Evolutionary conservation across 257 asterid species (phyloP), one percentile per base, ranked within the genome.

Genomic region (Echites panduratus): DNA sequence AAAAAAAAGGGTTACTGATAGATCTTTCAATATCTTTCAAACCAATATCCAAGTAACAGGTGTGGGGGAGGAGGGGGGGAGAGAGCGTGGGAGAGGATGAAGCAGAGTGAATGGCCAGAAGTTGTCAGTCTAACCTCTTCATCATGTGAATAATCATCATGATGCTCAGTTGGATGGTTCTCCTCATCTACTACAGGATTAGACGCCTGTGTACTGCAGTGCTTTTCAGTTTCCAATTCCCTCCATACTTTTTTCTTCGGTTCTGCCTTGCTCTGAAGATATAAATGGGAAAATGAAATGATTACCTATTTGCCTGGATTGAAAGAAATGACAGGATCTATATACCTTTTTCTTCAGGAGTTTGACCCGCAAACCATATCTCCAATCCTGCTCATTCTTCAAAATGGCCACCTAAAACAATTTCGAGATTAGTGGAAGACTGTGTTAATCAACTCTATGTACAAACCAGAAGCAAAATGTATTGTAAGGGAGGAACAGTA

Each of bases 301-400:
- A 57, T 54, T 62, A 62, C 44, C 41, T 27, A 40, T 54, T n/a
- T 5, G 19, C 73, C 26, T 47, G n/a, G 56, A 76, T 43, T 43
- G 66, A 70, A 45, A n/a, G 49, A 52, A 54, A 59, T 24, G 48
- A 71, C 68, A 47, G n/a, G 76, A 75, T 17, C 54, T 61, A 66
- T 68, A 44, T 84, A 95, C 99, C 90, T 43, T 47, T 85, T 87
- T 90, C 75, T 82, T 87, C 40, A 95, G 89, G 81, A 90, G 97
- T 81, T 95, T 95, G 75, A 95, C 99, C 75, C 99, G 88, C 87
- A 92, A 81, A 57, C 99, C 99, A 59, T 82, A 87, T 85, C 98
- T 84, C 99, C 99, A 95, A 85, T 95, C 98, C 74, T 95, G 96
- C 81, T 90, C 97, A 64, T 95, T 84, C 84, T 95, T 92, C 77